Evolutionary conservation across 805 yeast genomes (phyloP).

Genomic region (Maudiozyma saulgeensis): DNA sequence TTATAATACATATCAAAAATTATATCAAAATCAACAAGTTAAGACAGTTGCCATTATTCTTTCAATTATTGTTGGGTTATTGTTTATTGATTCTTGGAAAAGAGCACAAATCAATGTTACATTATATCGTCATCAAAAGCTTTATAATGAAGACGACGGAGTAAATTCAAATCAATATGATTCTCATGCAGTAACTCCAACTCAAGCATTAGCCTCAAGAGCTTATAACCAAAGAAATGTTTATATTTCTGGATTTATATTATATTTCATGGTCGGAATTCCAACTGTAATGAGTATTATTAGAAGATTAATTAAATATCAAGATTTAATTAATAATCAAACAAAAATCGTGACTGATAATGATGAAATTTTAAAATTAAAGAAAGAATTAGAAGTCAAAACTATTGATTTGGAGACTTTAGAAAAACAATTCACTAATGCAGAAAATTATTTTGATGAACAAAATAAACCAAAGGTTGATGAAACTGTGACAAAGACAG

Average conservation of each 20-base stretch:
- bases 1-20: conserved; percentile 29
- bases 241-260: conserved; percentile 53
- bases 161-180: not conserved
- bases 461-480: conserved; percentile 6
- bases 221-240: conserved; percentile 57
- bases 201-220: conserved; percentile 47
- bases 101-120: conserved; percentile 30
- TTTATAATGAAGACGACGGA: not conserved
- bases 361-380: conserved; percentile 29
- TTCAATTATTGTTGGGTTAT: conserved; percentile 35
- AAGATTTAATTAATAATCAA: conserved; percentile 26
- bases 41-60: conserved; percentile 38
- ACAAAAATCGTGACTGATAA: conserved; percentile 8
- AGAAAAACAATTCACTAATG: conserved; percentile 41
- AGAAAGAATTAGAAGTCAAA: conserved; percentile 32
- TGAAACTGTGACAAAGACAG: not conserved
- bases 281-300: conserved; percentile 45
- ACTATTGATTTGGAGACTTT: conserved; percentile 38
- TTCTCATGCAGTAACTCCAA: conserved; percentile 25
- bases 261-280: conserved; percentile 46
- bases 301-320: conserved; percentile 41
- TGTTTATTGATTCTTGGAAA: conserved; percentile 47
- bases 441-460: conserved; percentile 41
- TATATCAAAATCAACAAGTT: conserved; percentile 33
- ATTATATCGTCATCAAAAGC: conserved; percentile 14